These are phyloP conservation scores for Hyparrhenia diplandra DNA, from an alignment of 176 grass and related monocot species.

Conservation along the genomic window DNA sequence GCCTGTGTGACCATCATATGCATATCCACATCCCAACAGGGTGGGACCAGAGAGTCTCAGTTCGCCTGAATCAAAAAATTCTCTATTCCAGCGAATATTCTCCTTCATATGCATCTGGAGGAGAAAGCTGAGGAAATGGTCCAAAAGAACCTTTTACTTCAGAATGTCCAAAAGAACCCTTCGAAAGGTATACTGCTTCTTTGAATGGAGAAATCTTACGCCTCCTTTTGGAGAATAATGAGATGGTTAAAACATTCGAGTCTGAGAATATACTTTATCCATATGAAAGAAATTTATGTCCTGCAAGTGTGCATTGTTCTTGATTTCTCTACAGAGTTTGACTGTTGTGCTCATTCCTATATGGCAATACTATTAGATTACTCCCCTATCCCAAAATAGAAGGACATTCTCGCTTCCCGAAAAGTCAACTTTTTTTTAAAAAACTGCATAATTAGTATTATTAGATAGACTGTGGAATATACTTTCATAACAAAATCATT, in stretches of 20 bases:
- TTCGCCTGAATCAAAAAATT: background rate
- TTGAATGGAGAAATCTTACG: background rate
- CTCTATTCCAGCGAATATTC: background rate
- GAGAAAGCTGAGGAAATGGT: background rate
- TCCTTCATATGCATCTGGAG: background rate
- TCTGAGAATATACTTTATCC: background rate
- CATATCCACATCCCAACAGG: background rate
- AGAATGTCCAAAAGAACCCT: background rate
- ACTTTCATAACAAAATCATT: too few relatives aligned
- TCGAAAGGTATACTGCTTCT: background rate
- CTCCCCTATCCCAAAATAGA: too few relatives aligned
- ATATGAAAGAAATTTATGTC: background rate
- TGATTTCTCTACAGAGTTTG: background rate
- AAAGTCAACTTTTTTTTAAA: too few relatives aligned
- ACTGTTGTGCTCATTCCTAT: background rate
- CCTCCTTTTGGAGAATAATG: background rate
- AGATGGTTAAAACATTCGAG: background rate
- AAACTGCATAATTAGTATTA: too few relatives aligned
- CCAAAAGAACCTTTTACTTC: background rate
- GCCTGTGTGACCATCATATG: background rate
- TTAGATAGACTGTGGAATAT: too few relatives aligned
- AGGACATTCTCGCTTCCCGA: too few relatives aligned
- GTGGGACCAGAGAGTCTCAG: background rate
- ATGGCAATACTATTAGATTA: background rate
- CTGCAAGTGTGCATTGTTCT: background rate